These are phyloP conservation scores for Pleurotus tuber-regium DNA, from an alignment of 768 basidiomycete species.

Conservation along the genomic window DNA sequence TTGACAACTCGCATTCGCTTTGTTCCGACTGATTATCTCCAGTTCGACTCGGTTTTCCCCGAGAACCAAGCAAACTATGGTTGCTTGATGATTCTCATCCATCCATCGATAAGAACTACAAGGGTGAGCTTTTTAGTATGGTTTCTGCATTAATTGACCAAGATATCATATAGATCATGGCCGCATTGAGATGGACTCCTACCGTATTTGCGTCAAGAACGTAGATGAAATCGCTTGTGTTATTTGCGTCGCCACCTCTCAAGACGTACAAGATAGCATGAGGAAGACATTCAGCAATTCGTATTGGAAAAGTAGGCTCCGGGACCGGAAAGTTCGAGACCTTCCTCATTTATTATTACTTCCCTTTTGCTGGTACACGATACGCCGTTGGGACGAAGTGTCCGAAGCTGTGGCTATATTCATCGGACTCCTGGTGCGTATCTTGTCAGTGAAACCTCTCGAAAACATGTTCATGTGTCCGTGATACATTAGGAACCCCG, in stretches of 20 bases:
- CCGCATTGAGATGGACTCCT: slow-evolving; percentile 1
- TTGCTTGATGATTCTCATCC: not conserved
- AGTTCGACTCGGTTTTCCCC: slow-evolving; percentile 5
- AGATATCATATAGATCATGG: no score
- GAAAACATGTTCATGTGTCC: no score
- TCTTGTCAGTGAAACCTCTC: no score
- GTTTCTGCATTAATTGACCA: not conserved
- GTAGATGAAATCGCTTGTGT: not conserved
- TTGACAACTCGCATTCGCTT: not conserved
- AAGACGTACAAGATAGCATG: not conserved
- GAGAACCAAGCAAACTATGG: not conserved
- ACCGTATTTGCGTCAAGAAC: not conserved
- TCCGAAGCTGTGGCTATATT: not conserved
- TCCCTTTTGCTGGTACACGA: not conserved
- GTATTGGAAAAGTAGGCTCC: not conserved
- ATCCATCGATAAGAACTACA: not conserved
- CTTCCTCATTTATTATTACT: not conserved
- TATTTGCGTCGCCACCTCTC: not conserved
- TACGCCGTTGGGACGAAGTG: not conserved
- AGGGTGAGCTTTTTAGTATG: not conserved
- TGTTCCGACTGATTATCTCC: not conserved
- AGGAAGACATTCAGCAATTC: not conserved
- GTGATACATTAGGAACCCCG: not conserved
- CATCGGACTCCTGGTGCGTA: not conserved
- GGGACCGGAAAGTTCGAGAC: not conserved